Conservation (phyloP, 2,329 filamentous ascomycete genomes). For the Sclerotinia minor region DNA sequence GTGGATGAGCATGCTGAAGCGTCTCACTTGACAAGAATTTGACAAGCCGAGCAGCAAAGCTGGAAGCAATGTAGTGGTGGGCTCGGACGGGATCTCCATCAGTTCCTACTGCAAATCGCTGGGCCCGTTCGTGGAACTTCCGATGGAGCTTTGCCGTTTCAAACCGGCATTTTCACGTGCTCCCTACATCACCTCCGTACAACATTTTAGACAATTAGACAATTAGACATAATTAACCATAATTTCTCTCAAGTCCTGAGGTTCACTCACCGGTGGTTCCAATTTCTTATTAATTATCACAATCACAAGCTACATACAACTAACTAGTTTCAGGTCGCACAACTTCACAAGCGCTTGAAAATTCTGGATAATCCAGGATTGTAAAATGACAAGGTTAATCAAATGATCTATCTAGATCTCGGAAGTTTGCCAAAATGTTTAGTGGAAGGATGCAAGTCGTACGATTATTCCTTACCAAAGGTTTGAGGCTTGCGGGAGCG, state of each 20-base stretch:
- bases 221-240: not conserved
- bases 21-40: conserved; percentile 3
- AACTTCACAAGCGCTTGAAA: conserved; percentile 1
- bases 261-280: too few species aligned
- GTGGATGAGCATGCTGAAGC: not conserved
- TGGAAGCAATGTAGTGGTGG: conserved; percentile 9
- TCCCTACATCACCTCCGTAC: not conserved
- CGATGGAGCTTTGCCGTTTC: not conserved
- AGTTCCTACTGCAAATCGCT: not conserved
- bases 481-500: conserved; percentile 19
- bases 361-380: not conserved
- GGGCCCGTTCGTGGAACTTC: not conserved
- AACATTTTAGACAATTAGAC: too few species aligned
- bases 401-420: conserved; percentile 19
- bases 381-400: not conserved
- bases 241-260: not conserved
- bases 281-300: not conserved
- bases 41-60: not conserved
- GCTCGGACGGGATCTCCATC: conserved; percentile 19
- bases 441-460: conserved; percentile 19
- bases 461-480: conserved; percentile 19
- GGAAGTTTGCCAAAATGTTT: conserved; percentile 15
- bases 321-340: not conserved
- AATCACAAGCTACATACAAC: not conserved
- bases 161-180: not conserved